Evolutionary conservation across 106 monocot species (phyloP).

Genomic region (Dioscorea alata): DNA sequence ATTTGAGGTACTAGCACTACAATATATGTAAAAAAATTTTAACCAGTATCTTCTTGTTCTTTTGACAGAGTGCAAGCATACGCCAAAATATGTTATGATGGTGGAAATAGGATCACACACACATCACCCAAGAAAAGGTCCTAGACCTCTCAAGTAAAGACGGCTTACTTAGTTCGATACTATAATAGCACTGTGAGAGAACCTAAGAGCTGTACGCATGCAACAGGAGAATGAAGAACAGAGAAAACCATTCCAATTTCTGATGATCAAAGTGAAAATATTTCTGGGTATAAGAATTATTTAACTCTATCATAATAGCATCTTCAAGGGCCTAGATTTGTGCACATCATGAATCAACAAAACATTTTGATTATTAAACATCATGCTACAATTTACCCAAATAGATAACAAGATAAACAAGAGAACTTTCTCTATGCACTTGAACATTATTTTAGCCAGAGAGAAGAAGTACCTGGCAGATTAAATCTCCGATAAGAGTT

Average conservation of each 20-base stretch:
- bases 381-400: neutral
- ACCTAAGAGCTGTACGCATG: too few relatives aligned
- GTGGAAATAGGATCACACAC: too few relatives aligned
- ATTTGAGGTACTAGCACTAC: neutral
- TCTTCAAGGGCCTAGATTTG: neutral
- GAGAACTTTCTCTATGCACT: too few relatives aligned
- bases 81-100: neutral
- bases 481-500: slow-evolving; percentile 12
- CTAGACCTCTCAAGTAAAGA: too few relatives aligned
- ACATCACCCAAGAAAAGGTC: too few relatives aligned
- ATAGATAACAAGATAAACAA: neutral
- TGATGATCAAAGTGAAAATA: too few relatives aligned
- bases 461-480: slow-evolving; percentile 10
- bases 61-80: neutral
- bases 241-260: too few relatives aligned
- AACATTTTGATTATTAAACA: neutral
- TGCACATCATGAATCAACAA: neutral
- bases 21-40: neutral
- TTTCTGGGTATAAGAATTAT: too few relatives aligned
- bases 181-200: too few relatives aligned
- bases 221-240: too few relatives aligned
- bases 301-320: neutral
- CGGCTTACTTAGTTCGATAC: too few relatives aligned
- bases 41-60: neutral
- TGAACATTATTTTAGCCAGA: too few relatives aligned